Evolutionary conservation across 306 rosid genomes (phyloP).

Genomic region (Citrullus amarus): DNA sequence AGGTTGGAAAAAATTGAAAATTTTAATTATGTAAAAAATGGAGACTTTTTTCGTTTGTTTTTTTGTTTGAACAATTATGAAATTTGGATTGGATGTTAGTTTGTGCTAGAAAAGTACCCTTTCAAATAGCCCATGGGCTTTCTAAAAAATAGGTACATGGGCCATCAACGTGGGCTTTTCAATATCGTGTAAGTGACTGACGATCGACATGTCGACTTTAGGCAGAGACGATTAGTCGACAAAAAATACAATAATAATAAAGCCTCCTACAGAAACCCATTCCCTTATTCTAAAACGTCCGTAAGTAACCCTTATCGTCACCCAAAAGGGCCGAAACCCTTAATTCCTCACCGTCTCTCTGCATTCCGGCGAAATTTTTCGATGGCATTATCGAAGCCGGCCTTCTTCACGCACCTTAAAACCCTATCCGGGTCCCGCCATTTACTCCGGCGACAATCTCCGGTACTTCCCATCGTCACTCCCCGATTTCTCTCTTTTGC

Average conservation of each 20-base stretch:
- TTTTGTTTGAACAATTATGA: too few species aligned
- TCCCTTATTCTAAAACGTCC: background rate
- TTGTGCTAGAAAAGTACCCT: too few species aligned
- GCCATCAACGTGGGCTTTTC: background rate
- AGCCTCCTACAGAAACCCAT: background rate
- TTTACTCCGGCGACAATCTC: background rate
- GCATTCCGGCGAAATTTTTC: background rate
- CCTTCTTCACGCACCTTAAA: slow-evolving; percentile 38
- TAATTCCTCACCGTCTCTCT: background rate
- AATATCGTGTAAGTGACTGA: background rate
- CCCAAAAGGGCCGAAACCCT: background rate
- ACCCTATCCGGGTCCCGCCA: slow-evolving; percentile 23
- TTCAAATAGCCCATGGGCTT: background rate
- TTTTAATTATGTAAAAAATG: too few species aligned
- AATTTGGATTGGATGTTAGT: too few species aligned
- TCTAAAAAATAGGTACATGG: background rate
- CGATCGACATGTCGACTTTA: background rate
- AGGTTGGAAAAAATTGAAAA: too few species aligned
- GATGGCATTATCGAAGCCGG: slow-evolving; percentile 69
- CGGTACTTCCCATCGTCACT: slow-evolving; percentile 22
- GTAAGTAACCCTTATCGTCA: background rate
- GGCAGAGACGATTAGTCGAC: background rate
- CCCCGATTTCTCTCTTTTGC: slow-evolving; percentile 68
- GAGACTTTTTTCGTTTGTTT: too few species aligned
- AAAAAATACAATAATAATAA: background rate